phyloP scores from a whole-genome alignment of 257 asterid species.

The Solanum lignicaule region DNA sequence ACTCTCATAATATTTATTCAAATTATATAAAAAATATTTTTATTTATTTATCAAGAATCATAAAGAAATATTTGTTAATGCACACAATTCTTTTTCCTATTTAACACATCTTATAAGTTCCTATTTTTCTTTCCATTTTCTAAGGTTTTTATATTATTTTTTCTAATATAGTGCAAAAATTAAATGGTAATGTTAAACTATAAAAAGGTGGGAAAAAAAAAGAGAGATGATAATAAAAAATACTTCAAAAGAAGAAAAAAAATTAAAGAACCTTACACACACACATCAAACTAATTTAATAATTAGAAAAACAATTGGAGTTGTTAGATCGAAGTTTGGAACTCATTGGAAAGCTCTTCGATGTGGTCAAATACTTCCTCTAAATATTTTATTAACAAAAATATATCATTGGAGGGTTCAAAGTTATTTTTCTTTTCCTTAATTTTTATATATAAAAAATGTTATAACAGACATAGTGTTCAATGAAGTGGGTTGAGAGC shows the following conservation, averaged over 20 bases:
- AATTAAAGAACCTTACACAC: not conserved
- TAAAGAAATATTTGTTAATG: too few relatives aligned
- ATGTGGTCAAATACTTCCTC: slow-evolving; percentile 18
- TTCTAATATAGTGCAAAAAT: not conserved
- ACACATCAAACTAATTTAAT: not conserved
- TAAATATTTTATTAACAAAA: not conserved
- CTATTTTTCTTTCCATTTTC: not conserved
- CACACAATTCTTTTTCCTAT: not conserved
- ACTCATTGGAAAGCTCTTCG: slow-evolving; percentile 12
- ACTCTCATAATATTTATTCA: not conserved
- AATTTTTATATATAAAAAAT: not conserved
- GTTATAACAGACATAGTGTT: accelerated
- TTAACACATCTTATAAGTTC: not conserved
- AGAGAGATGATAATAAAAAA: not conserved
- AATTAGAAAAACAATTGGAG: not conserved
- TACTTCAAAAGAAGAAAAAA: not conserved
- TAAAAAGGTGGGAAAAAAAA: accelerated
- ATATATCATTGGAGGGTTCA: not conserved
- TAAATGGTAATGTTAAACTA: not conserved
- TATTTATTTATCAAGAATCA: too few relatives aligned
- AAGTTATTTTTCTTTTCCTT: not conserved
- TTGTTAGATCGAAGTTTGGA: not conserved
- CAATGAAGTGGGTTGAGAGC: not conserved
- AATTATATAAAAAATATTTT: too few relatives aligned
- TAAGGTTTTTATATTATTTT: not conserved